phyloP scores from a whole-genome alignment of 1,284 basidiomycete species.

The Fomitopsis pinicola region DNA sequence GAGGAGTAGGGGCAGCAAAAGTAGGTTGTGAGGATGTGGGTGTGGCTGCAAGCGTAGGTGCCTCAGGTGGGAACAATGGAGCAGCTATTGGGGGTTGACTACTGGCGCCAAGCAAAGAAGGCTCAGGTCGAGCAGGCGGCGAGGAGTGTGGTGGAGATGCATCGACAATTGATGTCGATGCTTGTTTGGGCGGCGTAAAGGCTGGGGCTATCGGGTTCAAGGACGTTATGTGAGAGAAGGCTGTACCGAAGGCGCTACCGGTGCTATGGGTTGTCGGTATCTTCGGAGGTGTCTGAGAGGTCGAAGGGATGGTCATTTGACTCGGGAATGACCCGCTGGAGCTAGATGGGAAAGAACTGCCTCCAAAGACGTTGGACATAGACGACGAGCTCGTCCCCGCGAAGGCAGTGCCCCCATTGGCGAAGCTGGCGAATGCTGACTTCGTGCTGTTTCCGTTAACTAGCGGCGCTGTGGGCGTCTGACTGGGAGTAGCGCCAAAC shows the following conservation, averaged over 20 bases:
- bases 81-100: not conserved
- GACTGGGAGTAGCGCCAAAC: not conserved
- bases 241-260: not conserved
- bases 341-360: not conserved
- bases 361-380: not conserved
- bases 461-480: not conserved
- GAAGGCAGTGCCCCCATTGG: not conserved
- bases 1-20: not conserved
- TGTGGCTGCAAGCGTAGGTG: not conserved
- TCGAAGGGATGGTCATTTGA: not conserved
- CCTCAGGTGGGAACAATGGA: not conserved
- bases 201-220: not conserved
- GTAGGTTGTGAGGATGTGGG: not conserved
- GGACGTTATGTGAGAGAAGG: not conserved
- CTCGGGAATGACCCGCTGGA: not conserved
- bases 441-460: not conserved
- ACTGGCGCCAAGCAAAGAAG: not conserved
- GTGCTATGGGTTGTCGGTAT: not conserved
- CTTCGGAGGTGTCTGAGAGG: not conserved
- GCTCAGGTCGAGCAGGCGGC: not conserved
- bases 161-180: not conserved
- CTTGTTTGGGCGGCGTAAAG: not conserved
- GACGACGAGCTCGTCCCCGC: not conserved
- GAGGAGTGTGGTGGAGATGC: not conserved
- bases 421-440: not conserved